A percentile compares a stretch with the other conserved stretches of the same genome.
Conservation (phyloP, 305 asterid genomes). For the Stenogyne calaminthoides region DNA sequence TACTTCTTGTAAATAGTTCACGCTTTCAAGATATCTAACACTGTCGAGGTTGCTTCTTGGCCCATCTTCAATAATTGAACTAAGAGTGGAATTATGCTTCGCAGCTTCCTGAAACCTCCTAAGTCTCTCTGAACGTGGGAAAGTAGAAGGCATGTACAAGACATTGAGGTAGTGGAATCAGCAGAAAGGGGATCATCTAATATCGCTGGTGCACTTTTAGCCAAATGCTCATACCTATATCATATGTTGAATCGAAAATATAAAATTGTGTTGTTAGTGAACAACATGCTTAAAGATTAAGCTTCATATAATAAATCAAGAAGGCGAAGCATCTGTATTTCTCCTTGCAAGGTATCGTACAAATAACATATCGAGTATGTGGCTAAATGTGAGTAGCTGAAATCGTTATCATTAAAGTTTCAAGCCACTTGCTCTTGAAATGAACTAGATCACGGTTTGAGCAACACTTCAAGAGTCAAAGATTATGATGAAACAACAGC, state of each 20-base stretch:
- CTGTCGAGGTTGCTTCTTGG: constrained; percentile 96
- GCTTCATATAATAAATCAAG: constrained; percentile 12
- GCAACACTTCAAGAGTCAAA: not conserved
- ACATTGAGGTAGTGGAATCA: constrained; percentile 97
- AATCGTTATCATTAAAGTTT: not conserved
- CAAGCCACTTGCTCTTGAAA: constrained; percentile 14
- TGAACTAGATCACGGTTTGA: not conserved
- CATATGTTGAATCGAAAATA: constrained; percentile 34
- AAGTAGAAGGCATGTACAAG: constrained; percentile 93
- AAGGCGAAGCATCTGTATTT: constrained; percentile 19
- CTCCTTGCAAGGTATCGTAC: not conserved
- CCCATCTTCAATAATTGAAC: constrained; percentile 62
- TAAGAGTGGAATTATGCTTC: constrained; percentile 50
- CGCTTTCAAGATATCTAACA: constrained; percentile 86
- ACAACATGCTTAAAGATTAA: constrained; percentile 1
- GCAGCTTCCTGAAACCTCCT: constrained; percentile 69
- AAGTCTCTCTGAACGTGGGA: constrained; percentile 96
- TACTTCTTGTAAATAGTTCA: constrained; percentile 87
- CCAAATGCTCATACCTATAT: constrained; percentile 93
- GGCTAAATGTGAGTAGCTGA: constrained; percentile 9
- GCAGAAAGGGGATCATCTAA: constrained; percentile 98
- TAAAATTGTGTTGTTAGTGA: constrained; percentile 23
- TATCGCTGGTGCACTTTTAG: constrained; percentile 95
- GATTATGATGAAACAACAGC: constrained; percentile 19
- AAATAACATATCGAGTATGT: not conserved